Evolutionary conservation across 305 asterid species (phyloP).

Genomic region (Fraxinus greggii): DNA sequence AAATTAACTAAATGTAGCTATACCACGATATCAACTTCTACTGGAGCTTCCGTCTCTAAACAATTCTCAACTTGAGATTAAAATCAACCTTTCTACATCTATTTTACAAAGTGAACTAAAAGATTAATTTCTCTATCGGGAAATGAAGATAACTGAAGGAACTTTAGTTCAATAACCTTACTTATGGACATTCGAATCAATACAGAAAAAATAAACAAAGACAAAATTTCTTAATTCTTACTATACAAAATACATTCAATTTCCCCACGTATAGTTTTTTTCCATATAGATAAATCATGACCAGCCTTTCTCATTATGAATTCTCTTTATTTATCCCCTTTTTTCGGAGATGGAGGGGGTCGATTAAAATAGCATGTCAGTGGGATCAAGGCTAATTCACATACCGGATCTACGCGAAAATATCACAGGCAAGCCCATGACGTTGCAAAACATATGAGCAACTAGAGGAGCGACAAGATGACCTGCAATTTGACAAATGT

Average conservation of each 20-base stretch:
- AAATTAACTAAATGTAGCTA: not conserved
- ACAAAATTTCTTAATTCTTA: not conserved
- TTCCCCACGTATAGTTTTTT: not conserved
- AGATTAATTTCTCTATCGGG: not conserved
- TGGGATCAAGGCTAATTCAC: constrained; percentile 13
- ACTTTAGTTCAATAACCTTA: not conserved
- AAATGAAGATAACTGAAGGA: not conserved
- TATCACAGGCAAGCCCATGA: constrained; percentile 78
- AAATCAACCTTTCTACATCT: not conserved
- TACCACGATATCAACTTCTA: not conserved
- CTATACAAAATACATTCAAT: not conserved
- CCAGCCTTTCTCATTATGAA: not conserved
- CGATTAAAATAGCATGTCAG: not conserved
- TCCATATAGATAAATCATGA: not conserved
- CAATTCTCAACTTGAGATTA: not conserved
- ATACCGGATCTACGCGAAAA: constrained; percentile 64
- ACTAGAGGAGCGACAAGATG: constrained; percentile 71
- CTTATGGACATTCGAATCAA: not conserved
- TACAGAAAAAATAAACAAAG: not conserved
- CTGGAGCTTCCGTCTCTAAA: not conserved
- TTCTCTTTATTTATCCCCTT: not conserved
- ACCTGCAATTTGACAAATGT: constrained; percentile 45
- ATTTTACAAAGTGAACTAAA: not conserved
- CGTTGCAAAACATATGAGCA: constrained; percentile 90
- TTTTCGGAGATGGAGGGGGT: not conserved